These are phyloP conservation scores for Venturia nashicola DNA, from an alignment of 2,329 filamentous ascomycete genomes.

Conservation along the genomic window DNA sequence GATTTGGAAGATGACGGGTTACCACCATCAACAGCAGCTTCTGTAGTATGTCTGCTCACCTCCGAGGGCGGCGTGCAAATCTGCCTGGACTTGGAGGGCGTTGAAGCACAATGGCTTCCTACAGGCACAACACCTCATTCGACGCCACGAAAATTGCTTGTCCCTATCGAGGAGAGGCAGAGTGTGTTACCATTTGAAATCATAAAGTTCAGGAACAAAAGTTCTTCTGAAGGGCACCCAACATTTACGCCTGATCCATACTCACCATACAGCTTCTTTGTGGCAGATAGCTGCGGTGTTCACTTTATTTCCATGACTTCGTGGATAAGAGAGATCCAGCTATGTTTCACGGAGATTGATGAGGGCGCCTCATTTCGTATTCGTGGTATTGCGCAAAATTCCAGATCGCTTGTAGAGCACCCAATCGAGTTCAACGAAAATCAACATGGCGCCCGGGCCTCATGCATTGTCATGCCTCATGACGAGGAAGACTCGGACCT, in stretches of 20 bases:
- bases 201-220: slow-evolving; percentile 17
- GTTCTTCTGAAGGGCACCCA: slow-evolving; percentile 25
- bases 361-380: slow-evolving; percentile 44
- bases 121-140: slow-evolving; percentile 2
- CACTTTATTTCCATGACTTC: slow-evolving; percentile 42
- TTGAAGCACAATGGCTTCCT: slow-evolving; percentile 52
- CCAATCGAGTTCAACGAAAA: neutral
- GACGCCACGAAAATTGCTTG: neutral
- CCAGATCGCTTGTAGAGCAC: slow-evolving; percentile 4
- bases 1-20: slow-evolving; percentile 34
- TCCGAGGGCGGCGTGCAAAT: slow-evolving; percentile 43
- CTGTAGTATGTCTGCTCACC: slow-evolving; percentile 46
- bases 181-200: slow-evolving; percentile 29
- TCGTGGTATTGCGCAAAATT: slow-evolving; percentile 34
- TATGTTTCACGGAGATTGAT: slow-evolving; percentile 40
- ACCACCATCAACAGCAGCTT: slow-evolving; percentile 38
- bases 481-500: slow-evolving; percentile 24
- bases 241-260: slow-evolving; percentile 43
- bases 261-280: slow-evolving; percentile 46
- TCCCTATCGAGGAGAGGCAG: slow-evolving; percentile 14
- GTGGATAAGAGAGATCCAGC: slow-evolving; percentile 45
- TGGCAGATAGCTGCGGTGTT: slow-evolving; percentile 42
- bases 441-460: slow-evolving; percentile 3
- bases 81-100: slow-evolving; percentile 48
- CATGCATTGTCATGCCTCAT: slow-evolving; percentile 42